Conservation (phyloP, 805 yeast genomes). For the Myxozyma neotropica region DNA sequence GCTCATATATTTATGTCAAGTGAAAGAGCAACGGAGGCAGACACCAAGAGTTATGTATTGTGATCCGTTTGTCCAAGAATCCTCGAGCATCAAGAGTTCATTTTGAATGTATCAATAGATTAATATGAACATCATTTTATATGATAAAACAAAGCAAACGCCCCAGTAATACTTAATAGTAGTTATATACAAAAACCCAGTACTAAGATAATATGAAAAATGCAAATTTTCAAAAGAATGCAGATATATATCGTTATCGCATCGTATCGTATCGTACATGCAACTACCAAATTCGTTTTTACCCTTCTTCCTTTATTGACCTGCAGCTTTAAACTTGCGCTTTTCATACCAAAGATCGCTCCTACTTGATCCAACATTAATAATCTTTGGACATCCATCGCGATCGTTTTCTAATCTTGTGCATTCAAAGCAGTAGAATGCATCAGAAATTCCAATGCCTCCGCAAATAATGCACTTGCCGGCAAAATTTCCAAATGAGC, state of each 20-base stretch:
- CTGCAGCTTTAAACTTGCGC: constrained; percentile 43
- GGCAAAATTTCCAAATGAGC: constrained; percentile 69
- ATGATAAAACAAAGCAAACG: too few species aligned
- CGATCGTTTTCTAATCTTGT: constrained; percentile 75
- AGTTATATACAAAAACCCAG: too few species aligned
- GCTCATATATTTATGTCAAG: too few species aligned
- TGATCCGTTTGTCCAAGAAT: too few species aligned
- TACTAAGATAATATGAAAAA: too few species aligned
- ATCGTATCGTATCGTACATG: background rate
- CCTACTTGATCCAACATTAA: constrained; percentile 77
- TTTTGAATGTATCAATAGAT: too few species aligned
- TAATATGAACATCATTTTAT: too few species aligned
- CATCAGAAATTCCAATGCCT: constrained; percentile 61
- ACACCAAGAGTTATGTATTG: too few species aligned
- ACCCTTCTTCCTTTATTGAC: background rate
- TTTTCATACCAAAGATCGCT: constrained; percentile 66
- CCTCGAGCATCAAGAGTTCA: too few species aligned
- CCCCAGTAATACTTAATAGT: too few species aligned
- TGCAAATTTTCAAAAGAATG: too few species aligned
- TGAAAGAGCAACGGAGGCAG: too few species aligned
- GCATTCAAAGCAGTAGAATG: constrained; percentile 85
- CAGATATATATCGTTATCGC: background rate
- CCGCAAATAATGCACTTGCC: constrained; percentile 82
- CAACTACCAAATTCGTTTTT: background rate
- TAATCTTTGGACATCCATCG: constrained; percentile 89